A percentile compares a stretch with the other conserved stretches of the same genome.
Evolutionary conservation across 2,329 filamentous ascomycete species (phyloP).

Genomic region (Fusarium nodosum): DNA sequence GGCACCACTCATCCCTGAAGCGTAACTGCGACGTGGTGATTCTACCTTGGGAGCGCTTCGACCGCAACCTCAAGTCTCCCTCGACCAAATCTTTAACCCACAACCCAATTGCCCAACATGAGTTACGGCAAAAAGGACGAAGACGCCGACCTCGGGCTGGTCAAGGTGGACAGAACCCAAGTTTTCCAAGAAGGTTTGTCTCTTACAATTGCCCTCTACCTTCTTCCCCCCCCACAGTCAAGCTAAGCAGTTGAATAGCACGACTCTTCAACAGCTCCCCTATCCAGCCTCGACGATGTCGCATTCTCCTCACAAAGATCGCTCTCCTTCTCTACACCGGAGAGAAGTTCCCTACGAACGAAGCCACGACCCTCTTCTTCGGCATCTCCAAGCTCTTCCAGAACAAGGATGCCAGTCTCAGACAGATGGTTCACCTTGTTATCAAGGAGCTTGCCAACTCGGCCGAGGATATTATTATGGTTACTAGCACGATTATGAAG

Average conservation of each 20-base stretch:
- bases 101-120: conserved; percentile 72
- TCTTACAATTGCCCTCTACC: conserved; percentile 49
- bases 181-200: conserved; percentile 96
- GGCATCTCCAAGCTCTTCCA: conserved; percentile 99
- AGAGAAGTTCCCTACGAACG: conserved; percentile 95
- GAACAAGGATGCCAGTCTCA: conserved; percentile 97
- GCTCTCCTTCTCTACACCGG: conserved; percentile 95
- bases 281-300: conserved; percentile 96
- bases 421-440: conserved; percentile 98
- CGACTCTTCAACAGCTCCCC: conserved; percentile 98
- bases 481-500: conserved; percentile 99
- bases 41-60: conserved; percentile 48
- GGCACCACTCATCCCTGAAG: conserved; percentile 49
- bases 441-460: conserved; percentile 97
- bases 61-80: conserved; percentile 54
- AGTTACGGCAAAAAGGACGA: conserved; percentile 99
- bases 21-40: conserved; percentile 59
- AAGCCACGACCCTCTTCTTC: conserved; percentile 98
- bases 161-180: conserved; percentile 97
- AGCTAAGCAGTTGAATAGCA: conserved; percentile 70
- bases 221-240: conserved; percentile 46
- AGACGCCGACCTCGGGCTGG: conserved; percentile 91
- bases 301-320: conserved; percentile 97
- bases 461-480: conserved; percentile 99
- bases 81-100: conserved; percentile 49